These are phyloP conservation scores for Fusarium acutatum DNA, from an alignment of 2,329 filamentous ascomycete genomes.

Conservation along the genomic window DNA sequence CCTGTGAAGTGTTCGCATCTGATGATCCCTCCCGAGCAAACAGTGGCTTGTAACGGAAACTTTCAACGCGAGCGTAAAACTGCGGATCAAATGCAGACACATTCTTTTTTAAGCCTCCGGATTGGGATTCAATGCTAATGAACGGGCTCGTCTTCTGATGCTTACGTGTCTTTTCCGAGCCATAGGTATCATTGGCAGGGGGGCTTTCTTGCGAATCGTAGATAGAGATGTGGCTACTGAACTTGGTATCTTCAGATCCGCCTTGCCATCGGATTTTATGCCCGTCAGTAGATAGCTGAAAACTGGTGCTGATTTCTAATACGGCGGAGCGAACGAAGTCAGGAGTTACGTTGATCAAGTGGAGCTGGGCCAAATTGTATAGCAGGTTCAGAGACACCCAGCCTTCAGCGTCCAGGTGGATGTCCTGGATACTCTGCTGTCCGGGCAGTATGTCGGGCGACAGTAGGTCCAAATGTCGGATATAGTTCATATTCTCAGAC, in stretches of 20 bases:
- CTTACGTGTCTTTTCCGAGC: conserved; percentile 54
- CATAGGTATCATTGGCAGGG: conserved; percentile 55
- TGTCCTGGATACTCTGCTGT: conserved; percentile 52
- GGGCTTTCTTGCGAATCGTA: conserved; percentile 58
- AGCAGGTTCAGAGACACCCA: conserved; percentile 87
- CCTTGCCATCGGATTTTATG: conserved; percentile 83
- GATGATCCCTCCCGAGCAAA: conserved; percentile 62
- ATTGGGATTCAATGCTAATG: conserved; percentile 46
- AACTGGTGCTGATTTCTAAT: conserved; percentile 73
- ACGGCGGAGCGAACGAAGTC: conserved; percentile 80
- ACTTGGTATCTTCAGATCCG: conserved; percentile 68
- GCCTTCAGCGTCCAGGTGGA: conserved; percentile 71
- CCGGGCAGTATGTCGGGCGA: conserved; percentile 63
- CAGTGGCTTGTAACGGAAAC: conserved; percentile 71
- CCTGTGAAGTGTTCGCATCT: too few species aligned
- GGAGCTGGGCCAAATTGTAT: conserved; percentile 82
- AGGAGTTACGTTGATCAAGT: conserved; percentile 83
- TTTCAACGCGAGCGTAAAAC: conserved; percentile 51
- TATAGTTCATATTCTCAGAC: conserved; percentile 81
- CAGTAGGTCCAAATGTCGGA: conserved; percentile 75
- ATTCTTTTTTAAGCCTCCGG: conserved; percentile 48
- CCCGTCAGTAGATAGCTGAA: conserved; percentile 80
- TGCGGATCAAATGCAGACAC: conserved; percentile 52
- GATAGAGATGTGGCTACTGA: conserved; percentile 70
- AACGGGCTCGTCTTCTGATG: conserved; percentile 52